phyloP scores from a whole-genome alignment of 257 asterid species.

The Gynochthodes officinalis region DNA sequence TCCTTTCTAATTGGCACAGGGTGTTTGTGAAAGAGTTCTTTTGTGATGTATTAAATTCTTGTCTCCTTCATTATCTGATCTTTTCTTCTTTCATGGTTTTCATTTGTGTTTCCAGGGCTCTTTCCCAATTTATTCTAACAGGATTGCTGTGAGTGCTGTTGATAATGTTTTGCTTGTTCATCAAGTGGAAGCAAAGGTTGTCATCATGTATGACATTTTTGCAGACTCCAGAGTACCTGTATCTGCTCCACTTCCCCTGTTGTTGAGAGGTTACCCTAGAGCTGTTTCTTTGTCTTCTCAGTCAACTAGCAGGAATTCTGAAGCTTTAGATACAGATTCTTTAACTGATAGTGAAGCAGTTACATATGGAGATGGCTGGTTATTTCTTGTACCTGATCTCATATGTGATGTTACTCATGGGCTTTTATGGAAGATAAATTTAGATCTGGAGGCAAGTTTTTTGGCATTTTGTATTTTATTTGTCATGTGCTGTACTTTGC shows the following conservation, averaged over 20 bases:
- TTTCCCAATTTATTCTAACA: slow-evolving; percentile 74
- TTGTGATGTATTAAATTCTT: neutral
- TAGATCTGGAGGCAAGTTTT: slow-evolving; percentile 87
- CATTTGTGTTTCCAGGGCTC: slow-evolving; percentile 63
- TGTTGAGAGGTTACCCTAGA: slow-evolving; percentile 65
- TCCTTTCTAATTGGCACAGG: neutral
- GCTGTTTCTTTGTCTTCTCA: slow-evolving; percentile 48
- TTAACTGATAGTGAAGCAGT: slow-evolving; percentile 45
- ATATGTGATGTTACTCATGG: slow-evolving; percentile 70
- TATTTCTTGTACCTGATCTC: slow-evolving; percentile 84
- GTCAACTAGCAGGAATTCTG: slow-evolving; percentile 33
- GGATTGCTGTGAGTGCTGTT: slow-evolving; percentile 68
- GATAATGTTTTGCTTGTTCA: slow-evolving; percentile 90
- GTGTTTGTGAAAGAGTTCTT: neutral
- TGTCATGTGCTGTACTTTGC: slow-evolving; percentile 18
- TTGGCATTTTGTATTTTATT: slow-evolving; percentile 11
- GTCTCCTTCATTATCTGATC: slow-evolving; percentile 4
- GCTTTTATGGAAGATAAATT: slow-evolving; percentile 68
- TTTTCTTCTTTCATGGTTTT: slow-evolving; percentile 16
- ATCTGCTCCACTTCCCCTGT: slow-evolving; percentile 94
- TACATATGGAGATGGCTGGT: slow-evolving; percentile 79
- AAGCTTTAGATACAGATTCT: slow-evolving; percentile 37
- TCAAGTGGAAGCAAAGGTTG: slow-evolving; percentile 96
- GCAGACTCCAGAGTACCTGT: slow-evolving; percentile 73
- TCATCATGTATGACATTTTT: slow-evolving; percentile 72